Base-by-base conservation (phyloP, 768 basidiomycete genomes). In the Termitomyces sp. region DNA sequence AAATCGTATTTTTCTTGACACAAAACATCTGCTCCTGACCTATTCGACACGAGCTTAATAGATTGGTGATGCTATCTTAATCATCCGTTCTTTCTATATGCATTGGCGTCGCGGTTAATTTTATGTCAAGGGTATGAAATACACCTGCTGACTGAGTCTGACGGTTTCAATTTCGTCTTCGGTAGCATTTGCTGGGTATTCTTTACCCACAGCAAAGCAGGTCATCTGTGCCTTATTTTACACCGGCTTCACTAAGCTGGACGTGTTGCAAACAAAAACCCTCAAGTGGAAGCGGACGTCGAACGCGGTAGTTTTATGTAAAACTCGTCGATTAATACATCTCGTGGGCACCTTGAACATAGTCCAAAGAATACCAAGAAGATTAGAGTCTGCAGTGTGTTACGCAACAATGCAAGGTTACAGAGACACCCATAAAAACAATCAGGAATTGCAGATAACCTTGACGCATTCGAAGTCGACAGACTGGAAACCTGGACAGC, bases 241-340 rank as follows among this genome's bases (percentile, higher is more conserved):
- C 68, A 65, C 75, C 81, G 3, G 83, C 88, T 10, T 72, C 88
- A 9, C 78, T 98, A 13, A 54, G 82, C 90, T 26, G 97, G 97
- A 22, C 84, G 82, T 54, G 93, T 98, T 24, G 83, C 83, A 10
- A 78, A 81, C 33, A 95, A 98, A 75, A 97, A 95, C 65, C 81
- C 79, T 42, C 84, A 94, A 69, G 97, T 97, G 46, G 5, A 22
- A 24, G 20, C 5, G 20, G 22, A 26, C 13, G 22, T 26, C 36
- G 15, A 31, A 98, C 81, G 31, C 96, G 83, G 64, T 90, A 89
- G 2, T 94, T 97, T 62, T 95, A 93, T 2, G 88, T 90, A 0
- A 94, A 96, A 51, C 97, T 96, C 4, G 97, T 99, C 1, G 89
- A 78, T 20, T 94, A 89, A 94, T 55, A 91, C 83, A 57, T 81